Base-by-base conservation (phyloP, 1,139 yeast species). In the Magnusiomyces suaveolens region DNA sequence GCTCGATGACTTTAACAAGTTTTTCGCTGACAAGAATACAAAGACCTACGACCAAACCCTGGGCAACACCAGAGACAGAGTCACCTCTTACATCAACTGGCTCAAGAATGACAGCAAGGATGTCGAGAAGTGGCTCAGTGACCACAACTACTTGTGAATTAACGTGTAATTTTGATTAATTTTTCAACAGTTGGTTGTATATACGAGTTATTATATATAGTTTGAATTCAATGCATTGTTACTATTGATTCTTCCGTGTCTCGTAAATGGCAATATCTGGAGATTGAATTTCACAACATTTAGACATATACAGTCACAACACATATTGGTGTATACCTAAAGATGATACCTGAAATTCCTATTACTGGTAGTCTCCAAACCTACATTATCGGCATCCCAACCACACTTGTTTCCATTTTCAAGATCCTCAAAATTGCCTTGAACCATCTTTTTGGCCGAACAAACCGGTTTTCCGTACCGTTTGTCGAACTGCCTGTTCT, bases 31-130 rank as follows among this genome's bases (percentile, higher is more conserved):
- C 53, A 83, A 78, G 71, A 78, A 84, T 64, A 81, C 86, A 59
- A 82, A 81, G 66, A 94, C 90, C 52, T 85, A 75, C 64, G 85
- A 85, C 70, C 83, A 84, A 74, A 77, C 82, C 57, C 76, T 87
- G 65, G 85, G 84, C 18, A 89, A 83, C 72, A 72, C 86, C 20
- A 74, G 83, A 63, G 96, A 87, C 69, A 72, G 79, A 51, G 76
- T 87, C 59, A 73, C 78, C 49, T 72, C 88, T 53, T 80, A 82
- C 68, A 75, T 81, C 56, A 71, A 75, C 56, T 85, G 90, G 92
- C 75, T 83, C 53, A 67, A 74, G 57, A 81, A 90, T 62, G 94
- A 85, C 63, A 69, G 75, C 51, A 72, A 71, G 21, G 75, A 73
- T 43, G 80, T 87, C 55, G 64, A 72, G 53, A 66, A 72, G 43